phyloP scores from a whole-genome alignment of 257 asterid species.

The Phtheirospermum japonicum region DNA sequence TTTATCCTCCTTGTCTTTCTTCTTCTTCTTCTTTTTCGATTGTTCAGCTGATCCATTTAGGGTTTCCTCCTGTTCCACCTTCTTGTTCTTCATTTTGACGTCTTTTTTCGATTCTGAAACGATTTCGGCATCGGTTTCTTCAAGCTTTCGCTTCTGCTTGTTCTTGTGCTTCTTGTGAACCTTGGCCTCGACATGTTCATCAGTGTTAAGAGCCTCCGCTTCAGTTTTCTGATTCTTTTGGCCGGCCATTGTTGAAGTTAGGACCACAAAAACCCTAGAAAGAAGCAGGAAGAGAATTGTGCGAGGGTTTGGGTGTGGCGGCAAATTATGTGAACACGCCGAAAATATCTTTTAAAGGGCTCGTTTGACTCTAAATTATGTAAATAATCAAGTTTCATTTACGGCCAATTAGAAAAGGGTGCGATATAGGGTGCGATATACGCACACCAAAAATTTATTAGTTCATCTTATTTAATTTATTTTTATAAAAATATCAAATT shows the following conservation, averaged over 20 bases:
- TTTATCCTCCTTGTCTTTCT: conserved; percentile 20
- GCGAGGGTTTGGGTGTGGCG: conserved; percentile 38
- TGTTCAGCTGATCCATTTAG: conserved; percentile 30
- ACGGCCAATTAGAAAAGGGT: too few relatives aligned
- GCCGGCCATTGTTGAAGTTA: conserved; percentile 33
- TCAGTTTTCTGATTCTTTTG: conserved; percentile 32
- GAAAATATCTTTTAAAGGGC: not conserved
- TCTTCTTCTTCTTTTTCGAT: conserved; percentile 37
- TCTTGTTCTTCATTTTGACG: conserved; percentile 32
- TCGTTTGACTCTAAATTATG: not conserved
- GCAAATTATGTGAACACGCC: conserved; percentile 20
- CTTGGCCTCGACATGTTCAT: conserved; percentile 39
- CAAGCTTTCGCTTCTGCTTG: conserved; percentile 65
- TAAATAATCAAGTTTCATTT: too few relatives aligned
- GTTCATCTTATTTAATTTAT: too few relatives aligned
- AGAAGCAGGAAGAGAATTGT: conserved; percentile 14
- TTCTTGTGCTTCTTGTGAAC: conserved; percentile 51
- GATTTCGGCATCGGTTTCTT: conserved; percentile 42
- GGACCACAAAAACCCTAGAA: conserved; percentile 39
- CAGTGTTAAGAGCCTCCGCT: conserved; percentile 30
- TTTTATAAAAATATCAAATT: too few relatives aligned
- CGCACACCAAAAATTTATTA: too few relatives aligned
- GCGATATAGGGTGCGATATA: too few relatives aligned
- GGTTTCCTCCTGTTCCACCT: conserved; percentile 25
- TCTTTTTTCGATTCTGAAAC: conserved; percentile 39